phyloP scores from a whole-genome alignment of 495 filamentous ascomycete genomes.

The Hamigera avellanea region DNA sequence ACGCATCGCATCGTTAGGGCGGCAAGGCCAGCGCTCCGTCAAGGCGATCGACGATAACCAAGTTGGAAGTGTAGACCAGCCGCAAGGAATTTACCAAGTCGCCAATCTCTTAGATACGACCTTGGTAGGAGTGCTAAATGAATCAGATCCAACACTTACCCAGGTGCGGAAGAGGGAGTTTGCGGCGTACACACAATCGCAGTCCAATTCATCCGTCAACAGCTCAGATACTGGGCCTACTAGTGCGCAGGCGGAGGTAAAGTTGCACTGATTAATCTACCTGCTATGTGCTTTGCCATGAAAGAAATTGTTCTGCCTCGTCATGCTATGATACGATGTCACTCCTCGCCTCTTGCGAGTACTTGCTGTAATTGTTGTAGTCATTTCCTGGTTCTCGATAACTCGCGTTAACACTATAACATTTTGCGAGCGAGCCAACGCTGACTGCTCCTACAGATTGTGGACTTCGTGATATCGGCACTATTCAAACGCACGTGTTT shows the following conservation, averaged over 20 bases:
- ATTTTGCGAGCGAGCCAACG: neutral
- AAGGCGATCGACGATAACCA: neutral
- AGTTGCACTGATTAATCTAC: constrained; percentile 3
- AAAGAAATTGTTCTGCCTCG: too few species aligned
- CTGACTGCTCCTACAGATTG: constrained; percentile 44
- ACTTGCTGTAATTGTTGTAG: neutral
- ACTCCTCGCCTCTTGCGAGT: too few species aligned
- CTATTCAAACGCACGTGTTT: constrained; percentile 51
- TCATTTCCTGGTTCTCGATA: too few species aligned
- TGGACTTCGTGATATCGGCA: constrained; percentile 71
- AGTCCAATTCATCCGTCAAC: constrained; percentile 20
- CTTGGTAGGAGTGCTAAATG: constrained; percentile 44
- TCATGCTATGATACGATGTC: too few species aligned
- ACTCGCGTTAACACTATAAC: neutral
- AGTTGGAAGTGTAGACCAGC: neutral
- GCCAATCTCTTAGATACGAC: constrained; percentile 54
- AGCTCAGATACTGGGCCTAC: constrained; percentile 27
- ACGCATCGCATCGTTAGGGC: constrained; percentile 28
- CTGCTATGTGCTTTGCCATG: neutral
- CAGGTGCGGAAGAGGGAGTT: constrained; percentile 44
- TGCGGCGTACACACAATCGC: constrained; percentile 54
- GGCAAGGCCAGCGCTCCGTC: neutral
- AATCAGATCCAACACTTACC: constrained; percentile 17
- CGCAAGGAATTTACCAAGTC: constrained; percentile 16
- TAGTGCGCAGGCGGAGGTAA: constrained; percentile 50